Conservation (phyloP, 2,329 filamentous ascomycete species). For the Diplodia sapinea region DNA sequence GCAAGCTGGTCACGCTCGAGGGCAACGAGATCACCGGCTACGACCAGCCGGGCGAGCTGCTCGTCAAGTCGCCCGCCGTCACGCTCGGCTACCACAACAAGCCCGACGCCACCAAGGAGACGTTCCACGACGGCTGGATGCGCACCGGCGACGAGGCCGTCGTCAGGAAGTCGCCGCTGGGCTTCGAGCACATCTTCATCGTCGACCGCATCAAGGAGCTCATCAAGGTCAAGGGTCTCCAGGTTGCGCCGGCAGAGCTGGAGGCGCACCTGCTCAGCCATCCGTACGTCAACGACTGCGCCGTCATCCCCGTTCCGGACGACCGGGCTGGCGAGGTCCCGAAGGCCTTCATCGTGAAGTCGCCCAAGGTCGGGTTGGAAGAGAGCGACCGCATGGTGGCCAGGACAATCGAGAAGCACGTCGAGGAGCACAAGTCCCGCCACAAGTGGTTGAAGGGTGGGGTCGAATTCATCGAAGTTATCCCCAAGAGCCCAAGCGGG, state of each 20-base stretch:
- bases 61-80: constrained; percentile 77
- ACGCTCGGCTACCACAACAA: constrained; percentile 88
- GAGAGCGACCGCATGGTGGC: constrained; percentile 57
- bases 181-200: constrained; percentile 82
- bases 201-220: constrained; percentile 82
- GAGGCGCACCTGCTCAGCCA: constrained; percentile 80
- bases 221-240: constrained; percentile 80
- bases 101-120: constrained; percentile 79
- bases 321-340: constrained; percentile 66
- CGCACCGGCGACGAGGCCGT: constrained; percentile 85
- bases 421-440: constrained; percentile 65
- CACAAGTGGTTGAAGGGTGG: constrained; percentile 69
- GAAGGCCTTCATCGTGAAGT: constrained; percentile 69
- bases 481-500: constrained; percentile 67
- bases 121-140: constrained; percentile 79
- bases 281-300: constrained; percentile 75
- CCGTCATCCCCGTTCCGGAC: constrained; percentile 76
- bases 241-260: constrained; percentile 84
- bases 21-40: constrained; percentile 73
- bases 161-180: constrained; percentile 65
- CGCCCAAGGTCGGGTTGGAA: constrained; percentile 58
- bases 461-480: constrained; percentile 55
- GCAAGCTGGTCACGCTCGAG: constrained; percentile 70
- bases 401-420: constrained; percentile 62
- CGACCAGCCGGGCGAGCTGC: constrained; percentile 79